Evolutionary conservation across 2,329 filamentous ascomycete species (phyloP), one percentile per base, ranked within the genome.

Genomic region (Diaporthe humulicola): DNA sequence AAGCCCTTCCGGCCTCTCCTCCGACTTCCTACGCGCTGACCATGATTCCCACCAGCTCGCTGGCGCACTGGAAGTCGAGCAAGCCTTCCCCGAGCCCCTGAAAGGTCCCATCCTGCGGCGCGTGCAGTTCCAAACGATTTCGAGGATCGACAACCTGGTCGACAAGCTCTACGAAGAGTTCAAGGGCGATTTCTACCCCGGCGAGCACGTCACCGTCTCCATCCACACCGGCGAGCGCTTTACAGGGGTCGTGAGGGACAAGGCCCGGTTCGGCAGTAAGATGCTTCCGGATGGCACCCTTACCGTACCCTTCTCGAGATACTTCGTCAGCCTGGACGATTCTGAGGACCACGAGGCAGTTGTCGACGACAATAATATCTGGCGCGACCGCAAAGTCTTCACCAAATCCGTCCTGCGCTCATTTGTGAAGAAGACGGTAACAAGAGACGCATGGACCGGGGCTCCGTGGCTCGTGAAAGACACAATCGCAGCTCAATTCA

Each of bases 401-500:
- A 98, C 96, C 38, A 98, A 99, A 84, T 93, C 96, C 66, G 96
- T 98, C 83, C 88, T 99, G 54, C 92, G 96, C 45, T 95, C 95
- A 8, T 99, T 98, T 78, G 94, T 99, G 77, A 98, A 98, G 82
- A 96, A 97, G 83, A 97, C 95, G 0, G 93, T 98, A n/a, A 93
- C 93, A 2, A 89, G 96, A 76, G 97, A 98, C 81, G 91, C 95
- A 5, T 98, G 96, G 95, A 96, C 92, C 76, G 96, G 96, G n/a
- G 97, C 97, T 0, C 96, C 97, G 0, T 99, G 97, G 97, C 87
- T 98, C 73, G 96, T 98, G 25, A 98, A 97, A 85, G 90, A 93
- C 48, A 92, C 95, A 71, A 92, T 98, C 75, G 97, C 97, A 1
- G 91, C 91, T 60, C 90, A 93, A 77, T 98, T 97, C 83, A 93